These are phyloP conservation scores for Fusarium sp. DNA, from an alignment of 2,329 filamentous ascomycete genomes.

Conservation along the genomic window DNA sequence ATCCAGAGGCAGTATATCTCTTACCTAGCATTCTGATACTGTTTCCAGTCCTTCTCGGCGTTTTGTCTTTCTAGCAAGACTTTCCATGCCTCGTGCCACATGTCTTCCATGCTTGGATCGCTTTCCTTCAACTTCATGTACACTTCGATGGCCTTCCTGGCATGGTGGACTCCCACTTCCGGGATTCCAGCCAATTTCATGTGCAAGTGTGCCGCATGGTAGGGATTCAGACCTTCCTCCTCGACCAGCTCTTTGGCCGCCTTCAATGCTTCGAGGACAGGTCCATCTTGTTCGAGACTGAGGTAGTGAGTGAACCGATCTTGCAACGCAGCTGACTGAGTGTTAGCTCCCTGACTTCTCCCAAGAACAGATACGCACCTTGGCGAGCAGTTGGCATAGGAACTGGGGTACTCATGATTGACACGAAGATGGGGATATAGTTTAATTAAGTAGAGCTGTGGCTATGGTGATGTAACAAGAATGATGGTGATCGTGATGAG, in stretches of 20 bases:
- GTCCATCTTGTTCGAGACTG: neutral
- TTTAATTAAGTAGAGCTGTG: too few relatives aligned
- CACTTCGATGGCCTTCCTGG: rapidly evolving
- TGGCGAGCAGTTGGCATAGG: neutral
- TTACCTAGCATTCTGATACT: neutral
- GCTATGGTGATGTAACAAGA: too few relatives aligned
- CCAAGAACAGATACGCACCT: neutral
- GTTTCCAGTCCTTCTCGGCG: rapidly evolving
- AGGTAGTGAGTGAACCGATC: neutral
- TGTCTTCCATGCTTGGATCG: rapidly evolving
- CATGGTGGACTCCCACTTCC: neutral
- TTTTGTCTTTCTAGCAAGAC: neutral
- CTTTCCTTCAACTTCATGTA: neutral
- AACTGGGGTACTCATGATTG: neutral
- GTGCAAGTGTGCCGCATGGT: neutral
- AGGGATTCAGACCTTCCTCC: neutral
- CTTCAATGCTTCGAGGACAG: neutral
- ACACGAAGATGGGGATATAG: neutral
- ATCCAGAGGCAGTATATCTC: neutral
- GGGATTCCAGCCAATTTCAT: neutral
- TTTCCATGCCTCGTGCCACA: neutral
- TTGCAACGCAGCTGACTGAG: neutral
- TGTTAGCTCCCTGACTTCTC: neutral
- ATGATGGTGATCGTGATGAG: neutral
- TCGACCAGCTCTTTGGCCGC: neutral